phyloP scores from a whole-genome alignment of 768 basidiomycete genomes.

The Auricularia cornea region DNA sequence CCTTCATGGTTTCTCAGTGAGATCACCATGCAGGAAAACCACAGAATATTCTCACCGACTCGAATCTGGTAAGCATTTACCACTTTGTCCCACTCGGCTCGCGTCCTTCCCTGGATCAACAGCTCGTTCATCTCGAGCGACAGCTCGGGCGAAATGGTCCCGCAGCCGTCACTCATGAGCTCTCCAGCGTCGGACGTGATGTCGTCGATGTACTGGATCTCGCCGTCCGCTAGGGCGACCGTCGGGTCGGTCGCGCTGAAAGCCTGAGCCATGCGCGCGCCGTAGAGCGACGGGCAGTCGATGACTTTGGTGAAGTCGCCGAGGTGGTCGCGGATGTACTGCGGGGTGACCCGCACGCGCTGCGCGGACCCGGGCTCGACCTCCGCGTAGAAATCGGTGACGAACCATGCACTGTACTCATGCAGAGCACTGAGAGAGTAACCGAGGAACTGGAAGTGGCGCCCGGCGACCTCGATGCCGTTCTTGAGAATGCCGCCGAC shows the following conservation, averaged over 20 bases:
- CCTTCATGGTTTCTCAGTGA: slow-evolving; percentile 46
- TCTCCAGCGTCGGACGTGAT: slow-evolving; percentile 33
- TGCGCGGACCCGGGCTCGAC: slow-evolving; percentile 18
- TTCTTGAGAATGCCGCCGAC: slow-evolving; percentile 49
- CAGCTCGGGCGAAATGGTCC: slow-evolving; percentile 60
- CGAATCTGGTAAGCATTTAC: not conserved
- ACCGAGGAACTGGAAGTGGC: slow-evolving; percentile 69
- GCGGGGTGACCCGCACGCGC: slow-evolving; percentile 35
- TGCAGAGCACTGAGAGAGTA: slow-evolving; percentile 74
- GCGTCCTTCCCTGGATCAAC: not conserved
- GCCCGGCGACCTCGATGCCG: slow-evolving; percentile 65
- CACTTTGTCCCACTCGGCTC: not conserved
- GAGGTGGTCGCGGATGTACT: slow-evolving; percentile 49
- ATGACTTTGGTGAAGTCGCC: slow-evolving; percentile 58
- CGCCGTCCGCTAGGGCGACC: slow-evolving; percentile 40
- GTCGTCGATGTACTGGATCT: slow-evolving; percentile 62
- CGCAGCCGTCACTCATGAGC: slow-evolving; percentile 63
- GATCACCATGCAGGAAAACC: not conserved
- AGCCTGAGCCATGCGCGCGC: slow-evolving; percentile 74
- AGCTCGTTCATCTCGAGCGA: slow-evolving; percentile 51
- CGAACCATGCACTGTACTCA: slow-evolving; percentile 78
- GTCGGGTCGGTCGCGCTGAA: slow-evolving; percentile 78
- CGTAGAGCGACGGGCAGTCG: slow-evolving; percentile 64
- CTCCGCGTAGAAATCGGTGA: slow-evolving; percentile 49
- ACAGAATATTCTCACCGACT: not conserved